These are phyloP conservation scores for Modicella reniformis DNA, from an alignment of 371 early-diverging fungal genomes.

Conservation along the genomic window DNA sequence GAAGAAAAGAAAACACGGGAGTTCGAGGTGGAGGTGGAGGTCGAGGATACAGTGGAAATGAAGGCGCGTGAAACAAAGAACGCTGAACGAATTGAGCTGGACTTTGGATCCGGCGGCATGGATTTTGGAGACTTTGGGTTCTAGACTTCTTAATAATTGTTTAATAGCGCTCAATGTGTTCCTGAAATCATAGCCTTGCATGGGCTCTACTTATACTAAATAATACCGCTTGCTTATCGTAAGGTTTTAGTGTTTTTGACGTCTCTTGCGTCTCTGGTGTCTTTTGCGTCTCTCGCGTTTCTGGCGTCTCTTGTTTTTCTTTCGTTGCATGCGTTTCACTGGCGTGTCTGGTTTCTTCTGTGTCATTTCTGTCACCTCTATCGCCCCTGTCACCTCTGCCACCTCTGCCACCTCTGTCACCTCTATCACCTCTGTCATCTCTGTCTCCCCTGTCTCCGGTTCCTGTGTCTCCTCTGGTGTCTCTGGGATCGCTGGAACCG, in stretches of 20 bases:
- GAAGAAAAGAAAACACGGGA: conserved; percentile 3
- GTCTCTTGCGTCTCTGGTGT: neutral
- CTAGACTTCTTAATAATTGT: neutral
- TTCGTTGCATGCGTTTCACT: no score
- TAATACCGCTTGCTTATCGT: no score
- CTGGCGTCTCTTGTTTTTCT: neutral
- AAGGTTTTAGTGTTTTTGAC: no score
- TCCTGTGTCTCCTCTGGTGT: no score
- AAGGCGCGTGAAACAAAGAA: conserved; percentile 33
- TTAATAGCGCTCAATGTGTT: neutral
- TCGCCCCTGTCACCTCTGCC: no score
- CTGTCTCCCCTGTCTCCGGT: no score
- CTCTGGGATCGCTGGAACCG: no score
- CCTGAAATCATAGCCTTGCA: no score
- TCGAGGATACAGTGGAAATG: conserved; percentile 26
- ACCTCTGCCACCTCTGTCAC: no score
- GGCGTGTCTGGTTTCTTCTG: neutral
- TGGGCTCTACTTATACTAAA: no score
- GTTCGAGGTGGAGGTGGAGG: conserved; percentile 15
- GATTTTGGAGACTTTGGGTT: conserved; percentile 37
- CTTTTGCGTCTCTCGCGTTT: neutral
- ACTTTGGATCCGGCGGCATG: conserved; percentile 30
- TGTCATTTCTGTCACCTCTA: no score
- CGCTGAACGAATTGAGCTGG: conserved; percentile 40
- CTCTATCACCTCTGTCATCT: no score